Percentiles rank a stretch among this genome's conserved stretches.
phyloP scores from a whole-genome alignment of 176 grass and related monocot species.

The Alopecurus myosuroides region DNA sequence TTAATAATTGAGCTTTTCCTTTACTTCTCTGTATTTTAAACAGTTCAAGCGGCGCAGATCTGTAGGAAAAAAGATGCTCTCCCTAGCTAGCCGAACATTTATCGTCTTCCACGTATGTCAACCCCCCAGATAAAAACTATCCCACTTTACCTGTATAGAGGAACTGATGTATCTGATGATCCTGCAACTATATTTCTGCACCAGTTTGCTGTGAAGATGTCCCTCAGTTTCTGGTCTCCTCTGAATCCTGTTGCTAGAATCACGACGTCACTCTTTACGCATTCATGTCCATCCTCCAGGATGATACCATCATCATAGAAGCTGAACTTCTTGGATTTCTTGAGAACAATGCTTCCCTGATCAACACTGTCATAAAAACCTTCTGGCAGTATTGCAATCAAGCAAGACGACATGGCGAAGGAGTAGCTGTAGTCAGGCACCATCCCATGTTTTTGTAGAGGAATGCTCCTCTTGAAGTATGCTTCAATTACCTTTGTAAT shows the following conservation, averaged over 20 bases:
- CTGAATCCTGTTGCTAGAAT: slow-evolving; percentile 91
- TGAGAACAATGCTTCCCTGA: slow-evolving; percentile 77
- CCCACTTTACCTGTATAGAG: slow-evolving; percentile 96
- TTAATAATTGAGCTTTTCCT: too few species aligned
- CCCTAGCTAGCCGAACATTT: too few species aligned
- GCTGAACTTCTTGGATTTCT: slow-evolving; percentile 58
- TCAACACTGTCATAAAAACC: slow-evolving; percentile 83
- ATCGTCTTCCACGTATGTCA: too few species aligned
- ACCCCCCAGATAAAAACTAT: too few species aligned
- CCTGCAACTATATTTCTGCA: slow-evolving; percentile 58
- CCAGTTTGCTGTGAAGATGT: slow-evolving; percentile 63
- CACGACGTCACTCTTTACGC: slow-evolving; percentile 51
- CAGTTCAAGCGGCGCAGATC: too few species aligned
- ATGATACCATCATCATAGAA: slow-evolving; percentile 62
- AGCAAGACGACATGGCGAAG: slow-evolving; percentile 60
- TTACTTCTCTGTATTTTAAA: too few species aligned
- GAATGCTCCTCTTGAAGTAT: slow-evolving; percentile 54
- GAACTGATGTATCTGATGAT: slow-evolving; percentile 45
- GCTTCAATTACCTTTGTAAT: slow-evolving; percentile 62
- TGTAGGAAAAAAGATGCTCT: too few species aligned
- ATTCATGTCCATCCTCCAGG: slow-evolving; percentile 53
- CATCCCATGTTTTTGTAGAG: slow-evolving; percentile 81
- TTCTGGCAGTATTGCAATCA: slow-evolving; percentile 66
- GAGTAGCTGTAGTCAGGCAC: slow-evolving; percentile 88
- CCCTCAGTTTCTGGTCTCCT: slow-evolving; percentile 85